A percentile compares a stretch with the other conserved stretches of the same genome.
phyloP scores from a whole-genome alignment of 2,329 filamentous ascomycete species.

The Beauveria australis region DNA sequence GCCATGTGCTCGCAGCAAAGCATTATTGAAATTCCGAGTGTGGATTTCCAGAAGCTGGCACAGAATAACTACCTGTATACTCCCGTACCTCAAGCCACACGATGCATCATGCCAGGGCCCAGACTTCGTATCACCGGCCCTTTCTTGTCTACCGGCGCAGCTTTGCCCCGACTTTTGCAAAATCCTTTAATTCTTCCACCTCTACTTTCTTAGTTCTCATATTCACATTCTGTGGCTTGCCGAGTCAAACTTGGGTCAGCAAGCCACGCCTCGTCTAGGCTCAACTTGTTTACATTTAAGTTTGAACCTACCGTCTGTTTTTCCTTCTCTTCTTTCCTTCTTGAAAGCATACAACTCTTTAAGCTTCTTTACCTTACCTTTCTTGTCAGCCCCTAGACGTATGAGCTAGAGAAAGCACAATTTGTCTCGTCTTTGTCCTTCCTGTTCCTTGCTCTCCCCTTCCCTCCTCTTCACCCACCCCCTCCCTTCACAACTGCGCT shows the following conservation, averaged over 20 bases:
- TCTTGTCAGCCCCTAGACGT: too few species aligned
- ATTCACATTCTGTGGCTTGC: background rate
- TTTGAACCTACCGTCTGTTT: too few species aligned
- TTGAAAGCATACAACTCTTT: too few species aligned
- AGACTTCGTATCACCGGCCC: background rate
- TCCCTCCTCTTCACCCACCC: background rate
- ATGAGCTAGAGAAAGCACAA: too few species aligned
- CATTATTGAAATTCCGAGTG: too few species aligned
- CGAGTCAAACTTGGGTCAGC: background rate
- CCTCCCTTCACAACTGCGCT: background rate
- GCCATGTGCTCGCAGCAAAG: too few species aligned
- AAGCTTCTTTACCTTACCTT: too few species aligned
- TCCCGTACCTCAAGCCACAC: background rate
- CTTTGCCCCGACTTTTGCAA: background rate
- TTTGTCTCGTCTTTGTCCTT: too few species aligned
- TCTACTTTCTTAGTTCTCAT: background rate
- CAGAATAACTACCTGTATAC: background rate
- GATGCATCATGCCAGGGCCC: background rate
- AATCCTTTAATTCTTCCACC: background rate
- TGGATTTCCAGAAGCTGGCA: background rate
- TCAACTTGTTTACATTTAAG: too few species aligned
- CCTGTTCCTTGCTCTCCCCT: background rate
- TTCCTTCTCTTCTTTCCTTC: too few species aligned
- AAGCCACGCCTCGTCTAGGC: too few species aligned
- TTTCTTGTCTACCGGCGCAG: background rate